A percentile compares a stretch with the other conserved stretches of the same genome.
Conservation (phyloP, 2,329 filamentous ascomycete species). For the Triangularia verruculosa region DNA sequence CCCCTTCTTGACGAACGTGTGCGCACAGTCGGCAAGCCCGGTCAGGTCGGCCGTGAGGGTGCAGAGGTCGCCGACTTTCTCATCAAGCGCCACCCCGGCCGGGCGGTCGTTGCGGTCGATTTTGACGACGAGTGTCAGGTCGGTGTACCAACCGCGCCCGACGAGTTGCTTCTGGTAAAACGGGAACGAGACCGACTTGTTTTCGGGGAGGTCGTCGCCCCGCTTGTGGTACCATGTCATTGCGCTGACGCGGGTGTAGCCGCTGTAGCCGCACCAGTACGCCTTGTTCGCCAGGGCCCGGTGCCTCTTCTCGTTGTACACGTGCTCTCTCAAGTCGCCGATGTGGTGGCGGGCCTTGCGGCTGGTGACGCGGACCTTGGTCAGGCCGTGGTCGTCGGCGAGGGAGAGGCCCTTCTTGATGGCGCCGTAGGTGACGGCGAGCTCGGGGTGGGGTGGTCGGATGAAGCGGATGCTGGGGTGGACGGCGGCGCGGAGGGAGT, state of each 20-base stretch:
- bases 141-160: slow-evolving; percentile 34
- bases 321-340: slow-evolving; percentile 37
- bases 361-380: slow-evolving; percentile 39
- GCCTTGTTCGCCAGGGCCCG: slow-evolving; percentile 32
- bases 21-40: slow-evolving; percentile 39
- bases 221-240: slow-evolving; percentile 46
- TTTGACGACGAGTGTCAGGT: slow-evolving; percentile 38
- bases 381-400: slow-evolving; percentile 34
- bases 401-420: slow-evolving; percentile 47
- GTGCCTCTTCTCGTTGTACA: slow-evolving; percentile 32
- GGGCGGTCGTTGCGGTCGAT: slow-evolving; percentile 26
- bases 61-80: slow-evolving; percentile 38
- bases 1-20: slow-evolving; percentile 28
- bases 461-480: slow-evolving; percentile 40
- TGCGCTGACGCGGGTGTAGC: slow-evolving; percentile 36
- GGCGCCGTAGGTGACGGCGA: slow-evolving; percentile 50
- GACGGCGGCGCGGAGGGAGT: slow-evolving; percentile 38
- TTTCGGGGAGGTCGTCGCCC: slow-evolving; percentile 40
- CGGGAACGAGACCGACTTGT: slow-evolving; percentile 35
- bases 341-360: slow-evolving; percentile 45
- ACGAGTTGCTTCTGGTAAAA: slow-evolving; percentile 34
- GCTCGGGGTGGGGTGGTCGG: slow-evolving; percentile 49
- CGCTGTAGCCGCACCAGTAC: slow-evolving; percentile 38
- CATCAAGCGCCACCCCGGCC: slow-evolving; percentile 37
- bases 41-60: slow-evolving; percentile 40